Conservation (phyloP, 352 stramenopile genomes). For the Phytophthora litchii region DNA sequence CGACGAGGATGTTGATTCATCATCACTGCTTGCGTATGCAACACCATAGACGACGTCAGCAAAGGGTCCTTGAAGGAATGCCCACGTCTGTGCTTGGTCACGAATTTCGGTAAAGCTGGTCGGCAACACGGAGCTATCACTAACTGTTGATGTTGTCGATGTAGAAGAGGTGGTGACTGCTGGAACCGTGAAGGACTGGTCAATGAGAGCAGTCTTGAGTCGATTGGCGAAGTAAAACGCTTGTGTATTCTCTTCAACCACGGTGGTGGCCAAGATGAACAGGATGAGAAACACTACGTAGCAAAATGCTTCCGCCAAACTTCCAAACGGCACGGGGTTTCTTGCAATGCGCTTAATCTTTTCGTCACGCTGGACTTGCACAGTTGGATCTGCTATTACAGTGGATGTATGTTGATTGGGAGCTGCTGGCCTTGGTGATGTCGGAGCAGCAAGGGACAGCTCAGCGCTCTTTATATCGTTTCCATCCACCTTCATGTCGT, state of each 20-base stretch:
- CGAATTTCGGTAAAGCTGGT: conserved; percentile 62
- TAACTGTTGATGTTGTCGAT: conserved; percentile 14
- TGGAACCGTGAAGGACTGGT: conserved; percentile 51
- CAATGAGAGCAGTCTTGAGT: conserved; percentile 49
- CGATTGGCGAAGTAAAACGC: conserved; percentile 74
- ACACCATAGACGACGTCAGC: conserved; percentile 57
- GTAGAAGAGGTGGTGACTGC: conserved; percentile 13
- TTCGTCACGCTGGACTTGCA: conserved; percentile 36
- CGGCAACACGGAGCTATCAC: conserved; percentile 20
- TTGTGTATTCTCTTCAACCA: conserved; percentile 52
- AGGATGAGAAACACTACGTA: conserved; percentile 63
- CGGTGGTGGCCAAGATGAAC: conserved; percentile 57
- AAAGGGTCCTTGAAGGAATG: conserved; percentile 68
- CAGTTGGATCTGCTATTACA: conserved; percentile 3
- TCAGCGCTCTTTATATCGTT: conserved; percentile 36
- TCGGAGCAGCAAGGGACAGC: conserved; percentile 29
- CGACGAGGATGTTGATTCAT: conserved; percentile 6
- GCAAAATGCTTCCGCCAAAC: conserved; percentile 49
- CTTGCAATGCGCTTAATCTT: conserved; percentile 47
- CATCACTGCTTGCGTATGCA: conserved; percentile 12
- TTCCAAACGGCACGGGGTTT: conserved; percentile 54
- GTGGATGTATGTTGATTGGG: conserved; percentile 8
- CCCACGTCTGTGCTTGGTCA: conserved; percentile 63
- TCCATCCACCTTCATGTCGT: conserved; percentile 19
- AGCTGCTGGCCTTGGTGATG: conserved; percentile 14